Percentiles rank a stretch among this genome's conserved stretches.
These are phyloP conservation scores for Aspergillus nidulans DNA, from an alignment of 495 filamentous ascomycete genomes.

Conservation along the genomic window DNA sequence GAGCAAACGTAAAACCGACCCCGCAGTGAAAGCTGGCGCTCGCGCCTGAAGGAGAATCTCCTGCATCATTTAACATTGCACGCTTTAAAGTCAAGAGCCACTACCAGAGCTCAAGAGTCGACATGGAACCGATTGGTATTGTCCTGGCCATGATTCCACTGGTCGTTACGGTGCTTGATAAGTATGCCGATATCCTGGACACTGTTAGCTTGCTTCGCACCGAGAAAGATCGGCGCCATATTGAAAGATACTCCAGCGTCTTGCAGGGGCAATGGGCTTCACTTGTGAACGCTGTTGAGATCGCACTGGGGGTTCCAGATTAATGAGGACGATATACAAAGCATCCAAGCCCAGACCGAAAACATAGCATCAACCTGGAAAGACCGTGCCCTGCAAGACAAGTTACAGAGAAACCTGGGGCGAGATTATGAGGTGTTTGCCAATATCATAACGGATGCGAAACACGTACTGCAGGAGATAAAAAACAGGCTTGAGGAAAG, in stretches of 20 bases:
- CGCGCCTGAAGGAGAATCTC: too few relatives aligned
- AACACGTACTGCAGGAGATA: neutral
- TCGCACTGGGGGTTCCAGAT: neutral
- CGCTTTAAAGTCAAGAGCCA: too few relatives aligned
- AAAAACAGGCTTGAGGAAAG: neutral
- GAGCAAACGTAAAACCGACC: neutral
- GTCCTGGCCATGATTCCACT: neutral
- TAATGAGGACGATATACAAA: neutral
- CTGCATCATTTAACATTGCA: neutral
- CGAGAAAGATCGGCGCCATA: neutral
- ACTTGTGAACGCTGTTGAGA: slow-evolving; percentile 1
- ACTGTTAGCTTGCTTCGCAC: neutral
- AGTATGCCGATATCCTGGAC: neutral
- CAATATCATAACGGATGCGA: neutral
- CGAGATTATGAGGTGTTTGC: neutral
- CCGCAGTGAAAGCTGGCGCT: neutral
- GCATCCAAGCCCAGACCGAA: neutral
- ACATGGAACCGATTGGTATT: neutral
- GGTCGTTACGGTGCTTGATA: neutral
- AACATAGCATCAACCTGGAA: neutral
- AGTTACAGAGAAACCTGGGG: neutral
- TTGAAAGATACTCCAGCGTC: neutral
- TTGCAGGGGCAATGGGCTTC: neutral
- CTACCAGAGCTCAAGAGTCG: too few relatives aligned
- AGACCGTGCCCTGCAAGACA: neutral